Percentiles rank a stretch among this genome's conserved stretches.
These are phyloP conservation scores for Populus davidiana DNA, from an alignment of 345 rosid genomes.

Conservation along the genomic window DNA sequence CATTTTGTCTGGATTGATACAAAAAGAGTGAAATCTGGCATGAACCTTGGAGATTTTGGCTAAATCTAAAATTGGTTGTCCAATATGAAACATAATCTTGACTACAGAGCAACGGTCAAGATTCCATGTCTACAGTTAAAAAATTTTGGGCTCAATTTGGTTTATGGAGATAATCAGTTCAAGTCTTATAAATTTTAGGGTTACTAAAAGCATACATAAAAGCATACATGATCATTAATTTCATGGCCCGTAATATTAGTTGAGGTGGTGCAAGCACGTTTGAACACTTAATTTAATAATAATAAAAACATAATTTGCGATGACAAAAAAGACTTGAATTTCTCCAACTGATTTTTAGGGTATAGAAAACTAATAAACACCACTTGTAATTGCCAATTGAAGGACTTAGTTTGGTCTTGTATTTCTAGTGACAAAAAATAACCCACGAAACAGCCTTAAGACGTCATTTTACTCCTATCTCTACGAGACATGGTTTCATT, in stretches of 20 bases:
- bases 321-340: too few relatives aligned
- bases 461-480: neutral
- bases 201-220: accelerated
- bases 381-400: neutral
- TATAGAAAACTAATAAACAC: neutral
- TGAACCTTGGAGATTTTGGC: neutral
- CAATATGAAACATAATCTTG: neutral
- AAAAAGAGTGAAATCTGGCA: neutral
- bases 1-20: neutral
- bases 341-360: neutral
- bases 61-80: neutral
- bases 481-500: neutral
- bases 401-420: neutral
- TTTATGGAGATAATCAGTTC: accelerated
- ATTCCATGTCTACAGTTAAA: neutral
- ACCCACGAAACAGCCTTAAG: neutral
- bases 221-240: accelerated
- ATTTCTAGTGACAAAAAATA: neutral
- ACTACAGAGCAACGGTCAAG: neutral
- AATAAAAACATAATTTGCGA: too few relatives aligned
- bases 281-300: too few relatives aligned
- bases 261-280: too few relatives aligned
- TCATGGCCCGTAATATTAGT: accelerated
- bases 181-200: too few relatives aligned
- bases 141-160: accelerated